Evolutionary conservation across 306 rosid genomes (phyloP).

Genomic region (Sphenostylis stenocarpa): DNA sequence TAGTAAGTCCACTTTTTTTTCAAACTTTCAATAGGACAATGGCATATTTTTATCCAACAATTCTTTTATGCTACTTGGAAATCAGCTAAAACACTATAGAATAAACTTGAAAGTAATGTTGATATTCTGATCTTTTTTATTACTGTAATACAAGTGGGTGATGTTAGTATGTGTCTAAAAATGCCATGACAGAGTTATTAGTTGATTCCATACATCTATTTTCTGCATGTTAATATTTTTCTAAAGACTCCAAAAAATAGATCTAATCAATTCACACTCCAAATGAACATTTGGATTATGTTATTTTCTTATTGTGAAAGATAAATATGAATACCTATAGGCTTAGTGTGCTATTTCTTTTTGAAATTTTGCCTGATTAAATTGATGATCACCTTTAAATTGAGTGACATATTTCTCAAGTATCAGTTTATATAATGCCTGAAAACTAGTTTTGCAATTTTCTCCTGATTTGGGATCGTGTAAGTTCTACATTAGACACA

Average conservation of each 20-base stretch:
- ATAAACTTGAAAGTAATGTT: constrained; percentile 1
- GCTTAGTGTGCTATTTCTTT: background rate
- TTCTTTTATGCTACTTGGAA: constrained; percentile 17
- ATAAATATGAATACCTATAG: background rate
- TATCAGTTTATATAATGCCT: background rate
- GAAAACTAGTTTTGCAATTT: background rate
- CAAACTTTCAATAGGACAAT: background rate
- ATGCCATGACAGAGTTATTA: background rate
- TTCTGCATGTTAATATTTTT: background rate
- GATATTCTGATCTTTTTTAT: constrained; percentile 12
- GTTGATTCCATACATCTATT: background rate
- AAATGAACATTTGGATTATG: background rate
- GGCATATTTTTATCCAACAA: background rate
- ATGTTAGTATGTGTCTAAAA: constrained; percentile 4
- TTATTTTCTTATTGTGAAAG: background rate
- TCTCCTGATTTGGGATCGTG: constrained; percentile 14
- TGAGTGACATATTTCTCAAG: background rate
- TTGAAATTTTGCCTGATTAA: background rate
- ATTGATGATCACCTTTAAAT: background rate
- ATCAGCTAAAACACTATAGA: background rate
- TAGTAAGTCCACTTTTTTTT: constrained; percentile 54
- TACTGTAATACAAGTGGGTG: background rate
- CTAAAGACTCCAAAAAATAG: background rate
- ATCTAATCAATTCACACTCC: background rate
- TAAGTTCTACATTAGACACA: background rate